A percentile compares a stretch with the other conserved stretches of the same genome.
phyloP scores from a whole-genome alignment of 345 rosid genomes.

The Lepidium sativum region DNA sequence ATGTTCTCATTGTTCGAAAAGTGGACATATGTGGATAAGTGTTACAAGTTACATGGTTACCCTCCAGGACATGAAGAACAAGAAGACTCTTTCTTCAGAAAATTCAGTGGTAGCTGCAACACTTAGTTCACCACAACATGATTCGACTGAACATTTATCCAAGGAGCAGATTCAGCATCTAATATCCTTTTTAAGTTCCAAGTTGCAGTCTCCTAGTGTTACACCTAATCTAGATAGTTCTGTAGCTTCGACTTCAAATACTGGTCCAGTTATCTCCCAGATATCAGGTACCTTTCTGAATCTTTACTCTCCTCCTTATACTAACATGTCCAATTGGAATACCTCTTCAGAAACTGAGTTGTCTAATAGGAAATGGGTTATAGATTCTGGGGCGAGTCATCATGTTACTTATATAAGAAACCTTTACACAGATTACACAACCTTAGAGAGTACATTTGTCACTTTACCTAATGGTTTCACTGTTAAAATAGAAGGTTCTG shows the following conservation, averaged over 20 bases:
- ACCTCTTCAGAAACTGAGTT: not conserved
- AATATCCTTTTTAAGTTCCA: not conserved
- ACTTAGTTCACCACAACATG: no score
- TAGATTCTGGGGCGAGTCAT: not conserved
- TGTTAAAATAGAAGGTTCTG: not conserved
- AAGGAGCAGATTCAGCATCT: not conserved
- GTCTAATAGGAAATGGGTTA: not conserved
- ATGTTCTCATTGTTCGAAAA: no score
- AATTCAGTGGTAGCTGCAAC: no score
- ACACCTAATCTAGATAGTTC: rapidly evolving
- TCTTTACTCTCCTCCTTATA: not conserved
- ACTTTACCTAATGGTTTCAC: not conserved
- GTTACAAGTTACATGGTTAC: no score
- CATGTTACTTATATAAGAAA: not conserved
- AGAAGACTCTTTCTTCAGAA: no score
- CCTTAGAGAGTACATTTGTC: not conserved
- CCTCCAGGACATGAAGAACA: not conserved
- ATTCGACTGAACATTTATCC: no score
- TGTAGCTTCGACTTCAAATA: not conserved
- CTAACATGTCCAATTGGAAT: not conserved
- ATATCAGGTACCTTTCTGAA: not conserved
- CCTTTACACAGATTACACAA: rapidly evolving
- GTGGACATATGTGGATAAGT: no score
- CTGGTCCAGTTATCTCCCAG: not conserved
- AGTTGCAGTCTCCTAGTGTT: not conserved